These are phyloP conservation scores for Penicillium sp. DNA, from an alignment of 2,329 filamentous ascomycete genomes.

Conservation along the genomic window DNA sequence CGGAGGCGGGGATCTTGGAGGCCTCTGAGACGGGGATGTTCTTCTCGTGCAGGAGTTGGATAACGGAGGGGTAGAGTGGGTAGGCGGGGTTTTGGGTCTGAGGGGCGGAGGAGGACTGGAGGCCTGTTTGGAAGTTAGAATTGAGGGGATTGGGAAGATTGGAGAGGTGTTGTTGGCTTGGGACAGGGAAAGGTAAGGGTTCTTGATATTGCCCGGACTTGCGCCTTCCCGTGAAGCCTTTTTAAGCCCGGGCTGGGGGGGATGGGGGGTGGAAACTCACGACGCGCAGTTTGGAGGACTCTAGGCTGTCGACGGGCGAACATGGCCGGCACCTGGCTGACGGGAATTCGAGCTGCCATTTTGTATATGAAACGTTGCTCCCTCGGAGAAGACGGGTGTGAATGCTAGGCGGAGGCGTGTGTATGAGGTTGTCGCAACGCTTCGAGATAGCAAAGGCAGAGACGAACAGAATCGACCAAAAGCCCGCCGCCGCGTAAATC, in stretches of 20 bases:
- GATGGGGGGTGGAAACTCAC: conserved; percentile 36
- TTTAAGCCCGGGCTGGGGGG: conserved; percentile 1
- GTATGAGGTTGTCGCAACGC: conserved; percentile 20
- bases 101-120: conserved; percentile 39
- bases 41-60: conserved; percentile 78
- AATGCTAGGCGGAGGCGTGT: conserved; percentile 15
- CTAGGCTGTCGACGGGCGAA: conserved; percentile 41
- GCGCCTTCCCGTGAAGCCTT: neutral
- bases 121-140: conserved; percentile 31
- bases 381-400: conserved; percentile 15
- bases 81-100: conserved; percentile 50
- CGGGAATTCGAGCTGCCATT: conserved; percentile 41
- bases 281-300: conserved; percentile 34
- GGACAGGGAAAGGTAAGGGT: neutral
- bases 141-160: neutral
- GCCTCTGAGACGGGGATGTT: conserved; percentile 75
- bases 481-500: conserved; percentile 31
- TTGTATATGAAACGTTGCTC: conserved; percentile 14
- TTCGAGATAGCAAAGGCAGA: conserved; percentile 25
- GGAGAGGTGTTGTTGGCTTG: neutral
- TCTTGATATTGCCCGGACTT: neutral
- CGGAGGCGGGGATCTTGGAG: conserved; percentile 81
- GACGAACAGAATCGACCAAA: conserved; percentile 28
- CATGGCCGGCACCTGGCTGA: conserved; percentile 38
- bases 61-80: conserved; percentile 73